phyloP scores from a whole-genome alignment of 768 basidiomycete species.

The Cyclocybe cylindracea region DNA sequence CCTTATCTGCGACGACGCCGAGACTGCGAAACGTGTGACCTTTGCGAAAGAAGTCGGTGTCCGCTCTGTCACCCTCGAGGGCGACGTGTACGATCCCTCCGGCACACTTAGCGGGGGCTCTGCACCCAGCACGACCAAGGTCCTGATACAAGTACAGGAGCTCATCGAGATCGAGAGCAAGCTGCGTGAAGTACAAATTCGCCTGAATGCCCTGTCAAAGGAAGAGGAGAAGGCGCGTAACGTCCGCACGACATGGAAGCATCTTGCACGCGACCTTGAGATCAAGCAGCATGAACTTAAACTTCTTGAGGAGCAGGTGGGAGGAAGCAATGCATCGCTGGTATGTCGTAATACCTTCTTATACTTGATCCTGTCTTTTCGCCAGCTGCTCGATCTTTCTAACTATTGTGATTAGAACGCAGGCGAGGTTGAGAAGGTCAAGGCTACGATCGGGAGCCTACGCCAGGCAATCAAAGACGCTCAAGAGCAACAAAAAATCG shows the following conservation, averaged over 20 bases:
- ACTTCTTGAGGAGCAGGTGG: constrained; percentile 81
- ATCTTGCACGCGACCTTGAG: constrained; percentile 68
- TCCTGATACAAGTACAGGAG: constrained; percentile 83
- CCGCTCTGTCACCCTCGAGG: constrained; percentile 89
- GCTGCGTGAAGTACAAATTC: constrained; percentile 48
- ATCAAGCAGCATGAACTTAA: constrained; percentile 87
- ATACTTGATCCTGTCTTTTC: not conserved
- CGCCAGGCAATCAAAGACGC: constrained; percentile 60
- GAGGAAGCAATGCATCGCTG: constrained; percentile 85
- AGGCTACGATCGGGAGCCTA: constrained; percentile 61
- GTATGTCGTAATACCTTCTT: constrained; percentile 43
- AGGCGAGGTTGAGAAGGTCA: constrained; percentile 73
- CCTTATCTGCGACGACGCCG: constrained; percentile 87
- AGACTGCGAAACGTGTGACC: constrained; percentile 84
- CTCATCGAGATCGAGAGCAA: constrained; percentile 67
- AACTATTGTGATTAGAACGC: constrained; percentile 55
- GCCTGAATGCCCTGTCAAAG: constrained; percentile 51
- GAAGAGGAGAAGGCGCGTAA: constrained; percentile 55
- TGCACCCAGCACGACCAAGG: constrained; percentile 72
- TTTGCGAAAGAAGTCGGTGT: constrained; percentile 70
- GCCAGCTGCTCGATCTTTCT: not conserved
- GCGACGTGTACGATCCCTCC: constrained; percentile 95
- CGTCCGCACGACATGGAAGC: constrained; percentile 63
- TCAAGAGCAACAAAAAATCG: constrained; percentile 74
- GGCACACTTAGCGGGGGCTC: constrained; percentile 93